A percentile compares a stretch with the other conserved stretches of the same genome.
Conservation (phyloP, 2,329 filamentous ascomycete species). For the Colletotrichum gloeosporioides region DNA sequence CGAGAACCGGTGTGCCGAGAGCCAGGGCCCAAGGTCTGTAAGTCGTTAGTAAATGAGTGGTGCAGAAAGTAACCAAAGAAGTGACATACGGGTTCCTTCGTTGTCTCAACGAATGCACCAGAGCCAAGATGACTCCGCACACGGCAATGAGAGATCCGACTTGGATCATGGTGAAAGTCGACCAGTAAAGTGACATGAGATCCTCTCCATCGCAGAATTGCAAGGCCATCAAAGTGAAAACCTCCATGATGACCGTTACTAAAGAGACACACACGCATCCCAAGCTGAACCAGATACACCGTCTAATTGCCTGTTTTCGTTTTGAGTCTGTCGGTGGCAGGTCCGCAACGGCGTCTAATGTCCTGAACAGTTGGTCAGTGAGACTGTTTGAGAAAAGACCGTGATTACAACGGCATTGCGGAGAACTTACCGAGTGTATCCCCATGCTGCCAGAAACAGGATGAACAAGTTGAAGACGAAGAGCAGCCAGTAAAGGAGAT, state of each 20-base stretch:
- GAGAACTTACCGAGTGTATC: constrained; percentile 41
- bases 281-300: constrained; percentile 48
- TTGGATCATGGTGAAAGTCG: constrained; percentile 66
- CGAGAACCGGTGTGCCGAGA: constrained; percentile 63
- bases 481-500: constrained; percentile 51
- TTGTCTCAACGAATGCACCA: constrained; percentile 54
- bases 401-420: background rate
- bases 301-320: constrained; percentile 40
- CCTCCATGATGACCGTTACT: constrained; percentile 57
- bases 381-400: background rate
- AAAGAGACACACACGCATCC: constrained; percentile 50
- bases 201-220: constrained; percentile 67
- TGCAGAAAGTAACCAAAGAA: background rate
- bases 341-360: constrained; percentile 41
- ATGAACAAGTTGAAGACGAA: constrained; percentile 49
- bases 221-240: constrained; percentile 56
- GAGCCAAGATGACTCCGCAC: constrained; percentile 58
- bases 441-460: constrained; percentile 49
- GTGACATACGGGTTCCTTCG: constrained; percentile 55
- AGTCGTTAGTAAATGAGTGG: constrained; percentile 1
- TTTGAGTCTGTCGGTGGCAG: constrained; percentile 35
- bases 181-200: constrained; percentile 65
- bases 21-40: constrained; percentile 61
- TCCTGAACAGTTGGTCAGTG: constrained; percentile 23
- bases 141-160: constrained; percentile 64